A percentile compares a stretch with the other conserved stretches of the same genome.
Conservation (phyloP, 176 grass and related monocot species). For the Oryza punctata region DNA sequence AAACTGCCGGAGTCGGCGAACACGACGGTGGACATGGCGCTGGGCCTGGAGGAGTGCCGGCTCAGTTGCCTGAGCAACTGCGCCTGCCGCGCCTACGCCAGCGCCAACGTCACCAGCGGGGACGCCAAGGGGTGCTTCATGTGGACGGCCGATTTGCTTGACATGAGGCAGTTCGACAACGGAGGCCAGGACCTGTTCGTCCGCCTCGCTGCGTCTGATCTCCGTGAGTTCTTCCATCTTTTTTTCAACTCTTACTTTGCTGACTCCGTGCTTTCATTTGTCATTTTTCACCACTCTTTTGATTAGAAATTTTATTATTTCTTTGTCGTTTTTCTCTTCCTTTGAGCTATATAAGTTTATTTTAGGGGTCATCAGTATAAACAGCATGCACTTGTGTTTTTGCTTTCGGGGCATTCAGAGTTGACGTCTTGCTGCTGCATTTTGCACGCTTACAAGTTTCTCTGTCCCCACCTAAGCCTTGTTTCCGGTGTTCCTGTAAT, state of each 20-base stretch:
- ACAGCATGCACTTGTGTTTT: neutral
- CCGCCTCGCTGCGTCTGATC: conserved; percentile 47
- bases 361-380: no score
- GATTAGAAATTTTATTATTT: no score
- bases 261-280: neutral
- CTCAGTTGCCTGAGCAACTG: conserved; percentile 55
- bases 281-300: neutral
- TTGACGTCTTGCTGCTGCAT: neutral
- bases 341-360: no score
- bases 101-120: conserved; percentile 42
- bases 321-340: no score
- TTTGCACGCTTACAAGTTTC: neutral
- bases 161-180: conserved; percentile 54
- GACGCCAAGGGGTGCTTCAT: conserved; percentile 46
- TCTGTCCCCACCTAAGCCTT: neutral
- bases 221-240: neutral
- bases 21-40: conserved; percentile 33
- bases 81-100: conserved; percentile 56
- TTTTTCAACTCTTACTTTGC: neutral
- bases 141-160: conserved; percentile 54
- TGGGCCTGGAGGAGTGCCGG: conserved; percentile 49
- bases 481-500: neutral
- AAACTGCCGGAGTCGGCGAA: conserved; percentile 75
- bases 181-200: conserved; percentile 53
- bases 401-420: neutral